A percentile compares a stretch with the other conserved stretches of the same genome.
phyloP scores from a whole-genome alignment of 169 alveolate genomes.

The Plasmodium cynomolgi region DNA sequence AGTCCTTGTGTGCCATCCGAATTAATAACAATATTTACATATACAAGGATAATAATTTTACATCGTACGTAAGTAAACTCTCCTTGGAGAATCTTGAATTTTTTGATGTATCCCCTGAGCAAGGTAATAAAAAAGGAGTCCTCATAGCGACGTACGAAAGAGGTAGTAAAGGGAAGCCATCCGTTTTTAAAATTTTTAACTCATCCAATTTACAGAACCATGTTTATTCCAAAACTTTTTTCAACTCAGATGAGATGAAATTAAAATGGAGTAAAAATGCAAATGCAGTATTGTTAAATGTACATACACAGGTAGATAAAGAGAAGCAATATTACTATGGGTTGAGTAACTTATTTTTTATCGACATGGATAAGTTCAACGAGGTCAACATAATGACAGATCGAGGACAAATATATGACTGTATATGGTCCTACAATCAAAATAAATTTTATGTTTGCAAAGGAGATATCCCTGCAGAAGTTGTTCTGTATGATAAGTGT shows the following conservation, averaged over 20 bases:
- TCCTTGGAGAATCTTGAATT: constrained; percentile 26
- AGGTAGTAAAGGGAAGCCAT: constrained; percentile 53
- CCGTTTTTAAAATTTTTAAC: constrained; percentile 44
- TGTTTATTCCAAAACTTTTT: constrained; percentile 65
- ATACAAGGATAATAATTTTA: constrained; percentile 25
- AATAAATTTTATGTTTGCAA: constrained; percentile 81
- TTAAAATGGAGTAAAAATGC: constrained; percentile 84
- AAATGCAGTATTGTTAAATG: constrained; percentile 76
- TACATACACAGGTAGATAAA: constrained; percentile 82
- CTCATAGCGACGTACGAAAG: constrained; percentile 50
- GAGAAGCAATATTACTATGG: constrained; percentile 83
- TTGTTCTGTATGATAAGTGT: constrained; percentile 74
- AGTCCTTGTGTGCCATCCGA: constrained; percentile 19
- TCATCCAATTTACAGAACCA: constrained; percentile 12
- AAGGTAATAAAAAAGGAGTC: constrained; percentile 14
- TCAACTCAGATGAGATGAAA: constrained; percentile 83
- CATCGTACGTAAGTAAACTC: background rate
- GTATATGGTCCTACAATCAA: constrained; percentile 80
- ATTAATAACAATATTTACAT: constrained; percentile 19
- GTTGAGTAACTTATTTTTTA: constrained; percentile 77
- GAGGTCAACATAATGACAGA: constrained; percentile 50
- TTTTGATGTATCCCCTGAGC: constrained; percentile 68
- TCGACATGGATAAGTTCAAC: constrained; percentile 50
- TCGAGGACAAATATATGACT: constrained; percentile 82
- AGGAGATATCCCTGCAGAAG: constrained; percentile 83